phyloP scores from a whole-genome alignment of 495 filamentous ascomycete species.

The Daldinia childiae region DNA sequence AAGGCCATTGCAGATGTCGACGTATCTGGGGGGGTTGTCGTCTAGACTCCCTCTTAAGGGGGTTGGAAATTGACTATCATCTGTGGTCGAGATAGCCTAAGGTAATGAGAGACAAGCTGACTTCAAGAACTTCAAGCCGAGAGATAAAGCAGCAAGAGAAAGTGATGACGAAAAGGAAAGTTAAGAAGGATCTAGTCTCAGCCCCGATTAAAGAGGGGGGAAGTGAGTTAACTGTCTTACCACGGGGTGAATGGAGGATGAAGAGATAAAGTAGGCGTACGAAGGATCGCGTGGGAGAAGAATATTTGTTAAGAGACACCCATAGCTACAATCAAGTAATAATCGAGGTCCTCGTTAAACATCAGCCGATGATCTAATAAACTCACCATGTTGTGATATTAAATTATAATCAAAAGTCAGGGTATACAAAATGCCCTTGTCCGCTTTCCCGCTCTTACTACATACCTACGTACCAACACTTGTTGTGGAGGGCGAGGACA shows the following conservation, averaged over 20 bases:
- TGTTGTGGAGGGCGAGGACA: constrained; percentile 15
- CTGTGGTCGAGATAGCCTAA: constrained; percentile 10
- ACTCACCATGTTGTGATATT: constrained; percentile 22
- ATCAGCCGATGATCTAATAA: constrained; percentile 9
- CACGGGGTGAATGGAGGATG: constrained; percentile 11
- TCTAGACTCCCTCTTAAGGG: constrained; percentile 27
- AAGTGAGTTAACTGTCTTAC: constrained; percentile 3
- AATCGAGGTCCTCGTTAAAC: constrained; percentile 33
- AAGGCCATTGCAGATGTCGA: constrained; percentile 64
- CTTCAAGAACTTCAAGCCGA: not conserved
- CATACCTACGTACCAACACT: constrained; percentile 1
- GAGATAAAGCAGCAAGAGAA: constrained; percentile 3
- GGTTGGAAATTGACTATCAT: constrained; percentile 20
- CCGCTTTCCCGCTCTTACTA: not conserved
- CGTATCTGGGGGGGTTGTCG: constrained; percentile 3
- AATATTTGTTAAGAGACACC: constrained; percentile 16
- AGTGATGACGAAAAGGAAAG: constrained; percentile 20
- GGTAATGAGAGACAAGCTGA: not conserved
- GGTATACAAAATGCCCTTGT: not conserved
- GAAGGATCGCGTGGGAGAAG: constrained; percentile 34
- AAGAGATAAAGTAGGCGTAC: constrained; percentile 33
- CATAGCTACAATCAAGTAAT: constrained; percentile 17
- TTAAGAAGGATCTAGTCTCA: constrained; percentile 25
- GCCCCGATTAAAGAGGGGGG: constrained; percentile 20
- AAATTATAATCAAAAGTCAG: constrained; percentile 2